Evolutionary conservation across 1,284 basidiomycete species (phyloP).

Genomic region (Ceratobasidium sp.): DNA sequence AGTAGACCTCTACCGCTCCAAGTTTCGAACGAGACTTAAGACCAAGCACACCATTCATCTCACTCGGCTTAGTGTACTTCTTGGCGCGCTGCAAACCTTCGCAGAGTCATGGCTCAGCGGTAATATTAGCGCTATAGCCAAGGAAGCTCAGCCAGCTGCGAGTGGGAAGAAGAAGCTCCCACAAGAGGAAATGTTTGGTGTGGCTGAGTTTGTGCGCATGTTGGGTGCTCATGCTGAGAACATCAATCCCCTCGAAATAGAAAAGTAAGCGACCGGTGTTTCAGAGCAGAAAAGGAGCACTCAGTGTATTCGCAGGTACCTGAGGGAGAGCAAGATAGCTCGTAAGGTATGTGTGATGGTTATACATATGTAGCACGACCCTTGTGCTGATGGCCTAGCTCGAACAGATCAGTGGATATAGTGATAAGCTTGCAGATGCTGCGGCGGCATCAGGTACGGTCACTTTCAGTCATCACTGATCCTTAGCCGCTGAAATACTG

Average conservation of each 20-base stretch:
- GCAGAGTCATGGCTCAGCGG: conserved; percentile 59
- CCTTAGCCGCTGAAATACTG: not conserved
- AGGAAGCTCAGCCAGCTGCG: conserved; percentile 49
- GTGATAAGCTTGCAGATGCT: conserved; percentile 71
- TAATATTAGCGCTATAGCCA: conserved; percentile 51
- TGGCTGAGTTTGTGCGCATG: conserved; percentile 69
- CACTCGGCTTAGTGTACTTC: conserved; percentile 77
- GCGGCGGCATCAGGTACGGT: conserved; percentile 56
- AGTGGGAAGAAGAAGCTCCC: conserved; percentile 50
- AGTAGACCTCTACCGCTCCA: conserved; percentile 79
- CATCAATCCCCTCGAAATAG: conserved; percentile 86
- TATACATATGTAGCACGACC: not conserved
- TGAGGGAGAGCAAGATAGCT: conserved; percentile 85
- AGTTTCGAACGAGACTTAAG: conserved; percentile 81
- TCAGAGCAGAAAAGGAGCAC: not conserved
- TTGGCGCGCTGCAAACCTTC: conserved; percentile 73
- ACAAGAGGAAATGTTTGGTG: conserved; percentile 69
- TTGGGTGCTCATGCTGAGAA: conserved; percentile 75
- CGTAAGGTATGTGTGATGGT: conserved; percentile 52
- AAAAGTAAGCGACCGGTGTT: conserved; percentile 53
- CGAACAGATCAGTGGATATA: conserved; percentile 81
- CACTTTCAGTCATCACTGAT: not conserved
- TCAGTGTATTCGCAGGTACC: conserved; percentile 60
- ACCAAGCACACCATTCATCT: conserved; percentile 82
- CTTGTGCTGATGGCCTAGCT: not conserved